A percentile compares a stretch with the other conserved stretches of the same genome.
Conservation (phyloP, 2,329 filamentous ascomycete species). For the Talaromyces sp. region DNA sequence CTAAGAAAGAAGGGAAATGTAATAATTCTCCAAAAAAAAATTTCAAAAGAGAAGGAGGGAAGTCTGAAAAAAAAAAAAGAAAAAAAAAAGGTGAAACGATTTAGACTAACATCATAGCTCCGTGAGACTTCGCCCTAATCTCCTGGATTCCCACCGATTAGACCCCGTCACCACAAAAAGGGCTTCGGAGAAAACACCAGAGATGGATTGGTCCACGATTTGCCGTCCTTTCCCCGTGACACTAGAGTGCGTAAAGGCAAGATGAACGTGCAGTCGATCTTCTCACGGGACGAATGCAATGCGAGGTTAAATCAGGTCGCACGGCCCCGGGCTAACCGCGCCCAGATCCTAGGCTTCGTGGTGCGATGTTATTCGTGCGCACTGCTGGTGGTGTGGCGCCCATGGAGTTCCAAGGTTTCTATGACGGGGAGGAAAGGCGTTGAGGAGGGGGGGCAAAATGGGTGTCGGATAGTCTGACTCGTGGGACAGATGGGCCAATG, state of each 20-base stretch:
- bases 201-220: slow-evolving; percentile 2
- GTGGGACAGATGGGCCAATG: slow-evolving; percentile 1
- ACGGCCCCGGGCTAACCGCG: slow-evolving; percentile 18
- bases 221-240: not conserved
- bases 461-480: not conserved
- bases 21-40: not conserved
- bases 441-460: not conserved
- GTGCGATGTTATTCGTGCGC: slow-evolving; percentile 20
- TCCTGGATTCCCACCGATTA: not conserved
- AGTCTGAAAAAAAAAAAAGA: not conserved
- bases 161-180: too few relatives aligned
- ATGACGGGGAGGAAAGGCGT: too few relatives aligned
- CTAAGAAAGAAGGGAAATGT: not conserved
- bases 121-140: not conserved
- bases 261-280: slow-evolving; percentile 34
- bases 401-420: not conserved
- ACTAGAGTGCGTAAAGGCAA: slow-evolving; percentile 3
- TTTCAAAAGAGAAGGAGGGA: not conserved
- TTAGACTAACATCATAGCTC: not conserved
- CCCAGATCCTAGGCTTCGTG: slow-evolving; percentile 21
- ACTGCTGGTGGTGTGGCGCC: slow-evolving; percentile 1
- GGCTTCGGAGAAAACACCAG: slow-evolving; percentile 7
- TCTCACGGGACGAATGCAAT: slow-evolving; percentile 31
- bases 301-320: slow-evolving; percentile 32
- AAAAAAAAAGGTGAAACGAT: not conserved